Evolutionary conservation across 192 early-diverging fungal genomes (phyloP), one percentile per base, ranked within the genome.

Genomic region (Gamsiella multidivaricata): DNA sequence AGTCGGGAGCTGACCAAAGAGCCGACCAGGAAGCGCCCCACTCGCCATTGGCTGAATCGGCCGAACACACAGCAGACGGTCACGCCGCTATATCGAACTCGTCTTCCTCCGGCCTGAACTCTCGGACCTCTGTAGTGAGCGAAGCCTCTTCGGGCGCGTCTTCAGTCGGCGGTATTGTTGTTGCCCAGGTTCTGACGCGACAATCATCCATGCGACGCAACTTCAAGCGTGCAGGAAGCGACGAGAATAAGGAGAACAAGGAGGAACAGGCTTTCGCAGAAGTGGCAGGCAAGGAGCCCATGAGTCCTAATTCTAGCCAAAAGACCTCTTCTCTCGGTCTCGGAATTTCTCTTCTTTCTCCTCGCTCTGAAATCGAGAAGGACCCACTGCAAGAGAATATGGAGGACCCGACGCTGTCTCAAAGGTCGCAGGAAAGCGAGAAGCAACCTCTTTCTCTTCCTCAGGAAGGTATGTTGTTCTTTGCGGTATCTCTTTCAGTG

Each of bases 161-260:
- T 0, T 78, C 74, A 3, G 74, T 69, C 0, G 74, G 60, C 0
- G 73, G 73, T 25, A 60, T 78, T 53, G 61, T 78, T 26, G 54
- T 59, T 0, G 74, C 74, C 11, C 74, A 78, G 31, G 54, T 78
- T 20, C 31, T 78, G 60, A 78, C 74, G 6, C 74, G 74, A n/a
- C 74, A 78, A 20, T 58, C 52, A 8, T 78, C 74, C 8, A 78
- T 64, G 66, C 68, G 54, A 23, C 54, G 55, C 23, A 69, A 58
- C 52, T 69, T 78, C 37, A 78, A 47, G 37, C 65, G 65, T 23
- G 41, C 58, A 8, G 32, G n/a, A 20, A 37, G 50, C 14, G 57
- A 49, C 20, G 58, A 54, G 2, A 4, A 23, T 18, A 56, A 51
- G 7, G 41, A 45, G 11, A 33, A 50, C 5, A 22, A 46, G 29